Base-by-base conservation (phyloP, 2,329 filamentous ascomycete genomes). In the Hypoxylon sp. region DNA sequence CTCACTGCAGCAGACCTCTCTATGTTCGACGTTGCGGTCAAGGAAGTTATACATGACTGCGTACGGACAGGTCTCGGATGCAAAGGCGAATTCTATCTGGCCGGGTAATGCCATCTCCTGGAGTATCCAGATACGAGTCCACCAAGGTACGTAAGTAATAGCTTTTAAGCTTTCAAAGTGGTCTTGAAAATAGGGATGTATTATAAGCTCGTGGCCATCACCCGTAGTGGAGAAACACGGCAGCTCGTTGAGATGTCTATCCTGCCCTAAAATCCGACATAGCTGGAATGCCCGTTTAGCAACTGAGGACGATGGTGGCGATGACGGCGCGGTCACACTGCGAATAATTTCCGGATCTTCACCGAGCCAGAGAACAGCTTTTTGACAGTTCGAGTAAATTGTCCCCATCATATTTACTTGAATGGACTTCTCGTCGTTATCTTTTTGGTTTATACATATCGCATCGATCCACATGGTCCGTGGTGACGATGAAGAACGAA, bases 61-160 rank as follows among this genome's bases (percentile, higher is more conserved):
- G 5, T 58, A 49, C 3, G 60, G 25, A 1, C 25, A 32, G 9
- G 32, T 23, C 23, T 63, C 60, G 11, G 55, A 63, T 25, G 60
- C 60, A 9, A 51, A 62, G 1, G 53, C 19, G 17, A 64, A 60
- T 3, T 49, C 32, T 9, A 63, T 50, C 21, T 34, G 14, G 6
- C 23, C 38, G 21, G 65, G 53, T n/a, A 67, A 19, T 5, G 48
- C 55, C 11, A 59, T 38, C 28, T 60, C 65, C 49, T 67, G 60
- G 3, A 60, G 36, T 17, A 67, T 41, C 65, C 60, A 64, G 13
- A 67, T 52, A n/a, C 65, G 60, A n/a, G 46, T 60, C 60, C 55
- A 60, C 56, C 60, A 60, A 5, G 60, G 55, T 5, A 55, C 30
- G 13, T 64, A 19, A 4, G 52, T 34, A 6, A 63, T 30, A 19